Evolutionary conservation across 768 basidiomycete genomes (phyloP), one percentile per base, ranked within the genome.

Genomic region (Aureoboletus auriporus): DNA sequence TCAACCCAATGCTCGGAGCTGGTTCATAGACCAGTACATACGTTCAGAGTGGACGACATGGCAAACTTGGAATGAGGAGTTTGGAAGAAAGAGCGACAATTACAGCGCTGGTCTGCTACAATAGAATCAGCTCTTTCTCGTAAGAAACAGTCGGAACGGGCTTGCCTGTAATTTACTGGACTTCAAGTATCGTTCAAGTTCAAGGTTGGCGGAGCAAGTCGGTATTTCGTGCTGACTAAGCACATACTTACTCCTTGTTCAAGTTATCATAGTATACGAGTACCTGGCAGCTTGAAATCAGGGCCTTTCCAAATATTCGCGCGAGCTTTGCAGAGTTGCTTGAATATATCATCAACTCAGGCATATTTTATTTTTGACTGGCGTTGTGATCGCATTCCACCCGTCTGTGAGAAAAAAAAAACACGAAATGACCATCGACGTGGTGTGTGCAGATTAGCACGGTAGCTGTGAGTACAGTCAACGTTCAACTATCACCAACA

Each of bases 41-140:
- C 86, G 69, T 87, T 89, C 63, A 88, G 74, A 55, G 86, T 88
- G 61, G 84, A 68, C 58, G 86, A 87, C 86, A 89, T 89, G 57
- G 45, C 50, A 51, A 30, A 36, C 46, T 49, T 23, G 13, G 43
- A 40, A 30, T 23, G 43, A 42, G 30, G 30, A 44, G 38, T 37
- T 50, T 42, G 27, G 33, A 27, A 43, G 50, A 56, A 55, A 43
- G 49, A 57, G 31, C 9, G 56, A 49, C 41, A 11, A 28, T 43
- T 37, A 51, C 50, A 53, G 51, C 57, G 35, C 60, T 35, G 47
- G 36, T 36, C 2, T 47, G 52, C 59, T 60, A 27, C 10, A 1
- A 11, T 1, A 29, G 31, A 37, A 34, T 63, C 14, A 59, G 44
- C n/a, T 9, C 9, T 3, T 44, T 20, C 14, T 16, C 27, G 12